phyloP scores from a whole-genome alignment of 2,329 filamentous ascomycete genomes.

The Colletotrichum orbiculare region DNA sequence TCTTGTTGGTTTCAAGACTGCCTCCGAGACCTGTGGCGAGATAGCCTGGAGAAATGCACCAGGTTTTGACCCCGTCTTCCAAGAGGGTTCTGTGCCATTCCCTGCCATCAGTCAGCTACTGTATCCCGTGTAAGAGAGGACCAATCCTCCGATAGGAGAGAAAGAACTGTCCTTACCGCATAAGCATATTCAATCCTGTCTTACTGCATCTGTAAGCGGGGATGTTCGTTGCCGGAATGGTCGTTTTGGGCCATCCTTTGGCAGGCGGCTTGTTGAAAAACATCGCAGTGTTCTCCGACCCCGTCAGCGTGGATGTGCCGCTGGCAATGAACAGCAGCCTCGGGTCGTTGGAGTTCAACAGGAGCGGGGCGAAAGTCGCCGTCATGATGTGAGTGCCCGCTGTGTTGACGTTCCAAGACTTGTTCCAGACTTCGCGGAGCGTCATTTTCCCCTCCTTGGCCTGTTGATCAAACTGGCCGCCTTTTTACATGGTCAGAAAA shows the following conservation, averaged over 20 bases:
- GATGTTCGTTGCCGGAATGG: slow-evolving; percentile 48
- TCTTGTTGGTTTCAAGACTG: slow-evolving; percentile 32
- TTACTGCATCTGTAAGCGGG: slow-evolving; percentile 42
- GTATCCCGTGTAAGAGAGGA: background rate
- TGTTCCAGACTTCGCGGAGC: slow-evolving; percentile 54
- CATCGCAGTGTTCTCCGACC: slow-evolving; percentile 42
- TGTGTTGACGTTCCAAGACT: slow-evolving; percentile 61
- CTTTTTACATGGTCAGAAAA: no score
- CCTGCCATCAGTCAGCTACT: background rate
- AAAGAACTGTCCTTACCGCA: slow-evolving; percentile 27
- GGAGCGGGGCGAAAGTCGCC: slow-evolving; percentile 49
- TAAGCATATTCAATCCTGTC: slow-evolving; percentile 44
- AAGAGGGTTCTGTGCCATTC: slow-evolving; percentile 20
- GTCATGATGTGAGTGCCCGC: slow-evolving; percentile 54
- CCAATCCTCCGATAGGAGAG: background rate
- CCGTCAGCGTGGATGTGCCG: slow-evolving; percentile 53
- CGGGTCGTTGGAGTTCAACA: slow-evolving; percentile 54
- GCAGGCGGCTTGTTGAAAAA: slow-evolving; percentile 40
- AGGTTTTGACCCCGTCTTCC: slow-evolving; percentile 54
- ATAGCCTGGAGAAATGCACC: slow-evolving; percentile 51
- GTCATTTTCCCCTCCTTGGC: background rate
- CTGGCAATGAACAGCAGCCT: slow-evolving; percentile 61
- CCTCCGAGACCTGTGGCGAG: slow-evolving; percentile 53
- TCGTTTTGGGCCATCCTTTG: slow-evolving; percentile 62
- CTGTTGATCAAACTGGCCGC: background rate